phyloP scores from a whole-genome alignment of 169 alveolate species.

The Cryptosporidium tyzzeri region DNA sequence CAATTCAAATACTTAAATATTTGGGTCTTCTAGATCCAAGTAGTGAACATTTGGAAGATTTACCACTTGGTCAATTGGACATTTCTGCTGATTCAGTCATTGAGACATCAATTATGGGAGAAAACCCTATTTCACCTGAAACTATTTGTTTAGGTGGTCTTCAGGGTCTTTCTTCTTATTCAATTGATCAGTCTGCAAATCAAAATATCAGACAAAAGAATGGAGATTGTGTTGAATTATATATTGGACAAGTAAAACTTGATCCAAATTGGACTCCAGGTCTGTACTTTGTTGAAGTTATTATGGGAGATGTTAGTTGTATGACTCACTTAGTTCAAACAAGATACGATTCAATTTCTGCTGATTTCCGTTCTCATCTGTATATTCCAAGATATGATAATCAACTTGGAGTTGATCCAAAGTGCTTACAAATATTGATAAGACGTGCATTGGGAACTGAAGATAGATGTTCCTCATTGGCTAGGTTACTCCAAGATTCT shows the following conservation, averaged over 20 bases:
- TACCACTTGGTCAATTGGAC: slow-evolving; percentile 68
- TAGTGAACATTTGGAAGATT: slow-evolving; percentile 56
- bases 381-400: slow-evolving; percentile 74
- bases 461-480: slow-evolving; percentile 70
- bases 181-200: slow-evolving; percentile 27
- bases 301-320: slow-evolving; percentile 76
- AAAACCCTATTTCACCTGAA: slow-evolving; percentile 69
- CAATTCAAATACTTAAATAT: slow-evolving; percentile 65
- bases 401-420: slow-evolving; percentile 68
- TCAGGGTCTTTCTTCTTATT: slow-evolving; percentile 64
- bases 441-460: slow-evolving; percentile 75
- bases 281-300: slow-evolving; percentile 63
- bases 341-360: slow-evolving; percentile 57
- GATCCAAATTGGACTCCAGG: slow-evolving; percentile 75
- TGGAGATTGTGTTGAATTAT: slow-evolving; percentile 69
- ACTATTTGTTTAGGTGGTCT: slow-evolving; percentile 76
- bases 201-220: slow-evolving; percentile 25
- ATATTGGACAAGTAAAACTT: slow-evolving; percentile 69
- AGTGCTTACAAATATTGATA: slow-evolving; percentile 72
- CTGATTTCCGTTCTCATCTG: slow-evolving; percentile 74
- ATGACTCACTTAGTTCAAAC: slow-evolving; percentile 74
- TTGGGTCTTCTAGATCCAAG: slow-evolving; percentile 54
- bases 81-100: slow-evolving; percentile 59
- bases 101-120: slow-evolving; percentile 70
- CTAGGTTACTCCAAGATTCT: slow-evolving; percentile 68